Base-by-base conservation (phyloP, 495 filamentous ascomycete species). In the Neurospora tetraspora region DNA sequence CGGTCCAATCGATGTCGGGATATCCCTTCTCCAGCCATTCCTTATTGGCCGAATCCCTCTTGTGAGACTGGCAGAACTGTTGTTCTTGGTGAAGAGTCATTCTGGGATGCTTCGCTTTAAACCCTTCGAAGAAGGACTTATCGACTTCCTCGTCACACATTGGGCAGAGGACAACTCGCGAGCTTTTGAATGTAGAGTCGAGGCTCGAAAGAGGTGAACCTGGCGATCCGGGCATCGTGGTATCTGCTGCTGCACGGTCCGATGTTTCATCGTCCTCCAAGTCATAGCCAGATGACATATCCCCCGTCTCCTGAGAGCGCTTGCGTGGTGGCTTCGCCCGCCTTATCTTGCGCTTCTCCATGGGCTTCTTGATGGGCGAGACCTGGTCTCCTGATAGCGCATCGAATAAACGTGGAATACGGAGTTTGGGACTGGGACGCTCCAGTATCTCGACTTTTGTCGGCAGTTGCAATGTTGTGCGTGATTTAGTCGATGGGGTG, bases 1-100 rank as follows among this genome's bases (percentile, higher is more conserved):
- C 76, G 1, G 81, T 78, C 95, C 95, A 98, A 73, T 94, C 80
- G 74, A 98, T 94, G 0, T 83, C 79, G 3, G 95, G 96, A 80
- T 96, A 98, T 2, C 89, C 88, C 45, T 85, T 87, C 12, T 83
- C 76, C 16, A 74, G 75, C 90, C 93, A 97, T 69, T 88, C 82
- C 5, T 84, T 78, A 70, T 85, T 76, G 10, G 93, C 92, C 5
- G 86, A 83, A 6, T 79, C 74, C 27, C 83, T 83, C 74, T 89
- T 88, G 81, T 98, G 95, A 0, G 86, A 83, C 34, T 86, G 81
- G 80, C 95, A 98, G 81, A 98, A 97, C 39, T 80, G 78, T 37
- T 83, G 79, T 78, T 93, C 90, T 37, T 89, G 83, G 14, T 86
- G 87, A 59, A 92, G 82, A 12, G 86, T 90, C 78, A 89, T 87